Percentiles rank a stretch among this genome's conserved stretches.
Conservation (phyloP, 23 red algal genomes). For the Gracilaria vermiculophylla region DNA sequence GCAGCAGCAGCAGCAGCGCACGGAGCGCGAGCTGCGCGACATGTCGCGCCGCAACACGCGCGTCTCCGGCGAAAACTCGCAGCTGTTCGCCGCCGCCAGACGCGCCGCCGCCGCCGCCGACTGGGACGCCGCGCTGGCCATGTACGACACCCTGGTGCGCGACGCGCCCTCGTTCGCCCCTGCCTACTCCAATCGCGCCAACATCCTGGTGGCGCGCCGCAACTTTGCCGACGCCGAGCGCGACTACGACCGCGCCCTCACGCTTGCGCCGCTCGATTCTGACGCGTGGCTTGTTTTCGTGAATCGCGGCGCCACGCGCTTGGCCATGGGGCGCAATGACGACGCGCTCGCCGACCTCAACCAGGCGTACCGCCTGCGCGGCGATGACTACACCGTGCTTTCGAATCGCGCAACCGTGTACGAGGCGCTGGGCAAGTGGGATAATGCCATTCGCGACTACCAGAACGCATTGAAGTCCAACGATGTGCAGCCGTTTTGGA, state of each 20-base stretch:
- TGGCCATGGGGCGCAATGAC: conserved; percentile 20
- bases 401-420: conserved; percentile 77
- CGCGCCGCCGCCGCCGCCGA: conserved; percentile 43
- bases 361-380: conserved; percentile 37
- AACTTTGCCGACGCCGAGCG: conserved; percentile 36
- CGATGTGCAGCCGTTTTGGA: conserved; percentile 94
- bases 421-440: conserved; percentile 70
- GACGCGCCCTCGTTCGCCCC: conserved; percentile 68
- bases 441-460: conserved; percentile 82
- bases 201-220: conserved; percentile 57
- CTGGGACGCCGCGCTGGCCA: conserved; percentile 41
- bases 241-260: conserved; percentile 76
- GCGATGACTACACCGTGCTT: conserved; percentile 47
- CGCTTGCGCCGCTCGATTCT: conserved; percentile 67
- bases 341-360: conserved; percentile 43
- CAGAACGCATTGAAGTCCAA: conserved; percentile 74
- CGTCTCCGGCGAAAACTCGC: conserved; percentile 25
- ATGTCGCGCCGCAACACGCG: conserved; percentile 31
- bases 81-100: conserved; percentile 41
- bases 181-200: conserved; percentile 86
- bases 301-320: conserved; percentile 74
- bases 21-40: conserved; percentile 6
- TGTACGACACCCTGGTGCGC: conserved; percentile 61
- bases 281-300: conserved; percentile 85
- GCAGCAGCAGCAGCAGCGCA: neutral